Evolutionary conservation across 495 filamentous ascomycete species (phyloP), one percentile per base, ranked within the genome.

Genomic region (Trypethelium eluteriae): DNA sequence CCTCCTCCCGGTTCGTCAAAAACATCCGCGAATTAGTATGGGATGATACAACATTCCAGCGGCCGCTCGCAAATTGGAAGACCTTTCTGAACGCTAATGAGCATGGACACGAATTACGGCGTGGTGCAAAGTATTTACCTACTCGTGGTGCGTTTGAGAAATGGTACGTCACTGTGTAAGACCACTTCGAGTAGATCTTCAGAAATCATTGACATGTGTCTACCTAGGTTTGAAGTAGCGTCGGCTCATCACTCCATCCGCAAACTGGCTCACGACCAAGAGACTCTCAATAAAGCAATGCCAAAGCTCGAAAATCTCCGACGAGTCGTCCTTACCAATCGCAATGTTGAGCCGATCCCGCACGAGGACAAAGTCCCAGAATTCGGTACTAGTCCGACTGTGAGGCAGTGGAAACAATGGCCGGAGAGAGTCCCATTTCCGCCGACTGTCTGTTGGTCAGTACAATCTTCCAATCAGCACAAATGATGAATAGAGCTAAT

Each of bases 331-430:
- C 18, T 59, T n/a, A 59, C 53, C 6, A 59, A 59, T 36, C 53
- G 53, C 18, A 34, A 59, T 36, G 53, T 59, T 14, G 53, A 59
- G 7, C 32, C 53, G 5, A 59, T 59, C 3, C 53, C 53, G 32
- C 53, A 59, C 18, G 53, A 59, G 32, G 53, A 59, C 14, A 32
- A 34, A 1, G 53, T 59, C 5, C 53, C 53, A 7, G 53, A 59
- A 36, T 59, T 59, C 32, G 53, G 53, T 34, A 7, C 53, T 36
- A 59, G 53, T 14, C 53, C 53, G 9, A 59, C 53, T 3, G 53
- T 59, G 53, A 59, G 53, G 53, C 53, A 59, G 18, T 59, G 53
- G 53, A 35, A 34, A 32, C n/a, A 59, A 36, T 59, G 53, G 53
- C 25, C 18, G 32, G 53, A 59, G 14, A 59, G 53, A 36, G 53